Percentiles rank a stretch among this genome's conserved stretches.
Evolutionary conservation across 1,284 basidiomycete species (phyloP).

Genomic region (Rhodotorula sp.): DNA sequence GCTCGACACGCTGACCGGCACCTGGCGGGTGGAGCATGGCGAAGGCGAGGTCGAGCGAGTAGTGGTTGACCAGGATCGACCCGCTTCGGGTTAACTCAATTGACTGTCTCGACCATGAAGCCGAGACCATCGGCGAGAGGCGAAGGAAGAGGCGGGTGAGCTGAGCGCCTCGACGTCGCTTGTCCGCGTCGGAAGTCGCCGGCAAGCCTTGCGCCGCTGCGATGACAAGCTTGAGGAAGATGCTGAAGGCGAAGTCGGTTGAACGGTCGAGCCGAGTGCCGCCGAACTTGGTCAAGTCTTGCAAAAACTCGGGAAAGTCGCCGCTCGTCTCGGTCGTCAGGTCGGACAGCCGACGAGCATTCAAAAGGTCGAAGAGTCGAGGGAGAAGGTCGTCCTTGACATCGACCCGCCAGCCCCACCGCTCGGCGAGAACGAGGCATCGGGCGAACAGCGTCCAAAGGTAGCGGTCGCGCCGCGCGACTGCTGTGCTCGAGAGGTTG

Average conservation of each 20-base stretch:
- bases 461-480: conserved; percentile 70
- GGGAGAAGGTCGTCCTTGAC: conserved; percentile 62
- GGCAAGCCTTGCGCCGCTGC: conserved; percentile 54
- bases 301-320: conserved; percentile 76
- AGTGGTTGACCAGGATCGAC: conserved; percentile 82
- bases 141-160: conserved; percentile 74
- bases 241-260: conserved; percentile 69
- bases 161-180: conserved; percentile 1
- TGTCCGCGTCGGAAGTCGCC: conserved; percentile 50
- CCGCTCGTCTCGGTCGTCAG: conserved; percentile 65
- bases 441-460: conserved; percentile 69
- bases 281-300: conserved; percentile 57
- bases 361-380: conserved; percentile 72
- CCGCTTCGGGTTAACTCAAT: conserved; percentile 59
- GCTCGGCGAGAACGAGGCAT: conserved; percentile 66
- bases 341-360: conserved; percentile 73
- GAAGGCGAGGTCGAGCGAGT: conserved; percentile 71
- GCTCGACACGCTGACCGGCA: conserved; percentile 58
- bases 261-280: conserved; percentile 54
- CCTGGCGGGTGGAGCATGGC: conserved; percentile 67
- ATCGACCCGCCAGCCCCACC: conserved; percentile 72
- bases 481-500: conserved; percentile 51
- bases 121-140: conserved; percentile 66
- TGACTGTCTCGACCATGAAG: conserved; percentile 61
- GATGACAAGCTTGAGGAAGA: conserved; percentile 75